These are phyloP conservation scores for Fraxinus velutina DNA, from an alignment of 305 asterid species.

Conservation along the genomic window DNA sequence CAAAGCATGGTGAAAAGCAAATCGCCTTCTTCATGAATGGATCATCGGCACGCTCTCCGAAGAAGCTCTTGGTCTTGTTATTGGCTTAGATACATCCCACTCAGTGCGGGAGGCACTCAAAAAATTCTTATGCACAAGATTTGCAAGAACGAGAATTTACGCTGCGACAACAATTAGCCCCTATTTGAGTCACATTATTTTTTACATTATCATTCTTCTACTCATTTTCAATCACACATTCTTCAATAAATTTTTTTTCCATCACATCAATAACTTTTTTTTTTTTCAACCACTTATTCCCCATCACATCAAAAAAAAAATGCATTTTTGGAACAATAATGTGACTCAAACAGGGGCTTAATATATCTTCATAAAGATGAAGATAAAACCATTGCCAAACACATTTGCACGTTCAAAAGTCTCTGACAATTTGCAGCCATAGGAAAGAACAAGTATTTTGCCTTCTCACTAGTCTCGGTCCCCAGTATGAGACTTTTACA, in stretches of 20 bases:
- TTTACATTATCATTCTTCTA: too few relatives aligned
- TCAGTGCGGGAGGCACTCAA: background rate
- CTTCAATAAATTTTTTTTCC: too few relatives aligned
- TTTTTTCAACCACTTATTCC: too few relatives aligned
- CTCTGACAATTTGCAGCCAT: background rate
- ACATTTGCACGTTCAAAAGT: background rate
- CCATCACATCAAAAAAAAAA: too few relatives aligned
- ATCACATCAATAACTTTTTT: too few relatives aligned
- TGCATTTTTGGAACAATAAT: too few relatives aligned
- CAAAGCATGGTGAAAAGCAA: background rate
- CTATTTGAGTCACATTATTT: too few relatives aligned
- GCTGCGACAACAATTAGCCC: background rate
- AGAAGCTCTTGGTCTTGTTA: background rate
- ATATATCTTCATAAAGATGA: background rate
- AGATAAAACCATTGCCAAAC: background rate
- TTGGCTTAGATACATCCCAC: background rate
- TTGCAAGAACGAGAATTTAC: background rate
- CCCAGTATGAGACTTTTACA: background rate
- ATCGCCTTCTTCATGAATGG: background rate
- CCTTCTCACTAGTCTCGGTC: slow-evolving; percentile 5
- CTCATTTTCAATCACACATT: too few relatives aligned
- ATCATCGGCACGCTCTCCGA: background rate
- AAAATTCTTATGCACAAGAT: background rate
- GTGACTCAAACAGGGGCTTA: too few relatives aligned
- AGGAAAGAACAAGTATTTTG: background rate